These are phyloP conservation scores for Pseudocercospora fuligena DNA, from an alignment of 2,329 filamentous ascomycete genomes.

Conservation along the genomic window DNA sequence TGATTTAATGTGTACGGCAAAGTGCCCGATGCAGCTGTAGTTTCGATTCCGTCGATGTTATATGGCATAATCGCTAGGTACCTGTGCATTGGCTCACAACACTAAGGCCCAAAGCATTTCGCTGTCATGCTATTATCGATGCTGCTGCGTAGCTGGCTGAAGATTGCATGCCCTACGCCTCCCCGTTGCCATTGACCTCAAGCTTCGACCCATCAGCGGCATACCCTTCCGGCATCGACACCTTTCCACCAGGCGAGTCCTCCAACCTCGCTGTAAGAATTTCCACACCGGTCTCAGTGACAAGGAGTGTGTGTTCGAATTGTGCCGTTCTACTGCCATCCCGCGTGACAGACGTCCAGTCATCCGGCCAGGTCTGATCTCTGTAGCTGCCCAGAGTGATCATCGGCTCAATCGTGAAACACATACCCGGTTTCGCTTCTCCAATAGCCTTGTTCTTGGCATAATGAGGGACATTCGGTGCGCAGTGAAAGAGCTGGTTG, in stretches of 20 bases:
- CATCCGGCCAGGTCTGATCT: slow-evolving; percentile 96
- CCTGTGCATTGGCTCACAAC: neutral
- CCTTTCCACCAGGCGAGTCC: slow-evolving; percentile 72
- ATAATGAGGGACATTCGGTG: slow-evolving; percentile 95
- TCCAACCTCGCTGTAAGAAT: slow-evolving; percentile 74
- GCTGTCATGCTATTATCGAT: neutral
- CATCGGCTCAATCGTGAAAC: slow-evolving; percentile 99
- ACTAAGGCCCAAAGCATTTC: neutral
- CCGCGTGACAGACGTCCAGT: slow-evolving; percentile 94
- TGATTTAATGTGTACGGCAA: neutral
- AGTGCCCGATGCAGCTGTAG: neutral
- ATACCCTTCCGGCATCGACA: slow-evolving; percentile 34
- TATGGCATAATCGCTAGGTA: neutral
- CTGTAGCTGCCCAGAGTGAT: slow-evolving; percentile 88
- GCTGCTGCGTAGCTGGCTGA: neutral
- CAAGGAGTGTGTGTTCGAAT: slow-evolving; percentile 86
- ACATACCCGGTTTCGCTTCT: slow-evolving; percentile 93
- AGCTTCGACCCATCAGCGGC: slow-evolving; percentile 22
- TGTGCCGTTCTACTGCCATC: slow-evolving; percentile 91
- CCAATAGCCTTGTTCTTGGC: slow-evolving; percentile 98
- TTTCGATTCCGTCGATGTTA: neutral
- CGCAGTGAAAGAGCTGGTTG: slow-evolving; percentile 89
- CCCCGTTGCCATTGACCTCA: slow-evolving; percentile 15
- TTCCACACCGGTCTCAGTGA: slow-evolving; percentile 82
- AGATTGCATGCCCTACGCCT: neutral